Base-by-base conservation (phyloP, 179 eudicot species). In the Camellia oleifera region DNA sequence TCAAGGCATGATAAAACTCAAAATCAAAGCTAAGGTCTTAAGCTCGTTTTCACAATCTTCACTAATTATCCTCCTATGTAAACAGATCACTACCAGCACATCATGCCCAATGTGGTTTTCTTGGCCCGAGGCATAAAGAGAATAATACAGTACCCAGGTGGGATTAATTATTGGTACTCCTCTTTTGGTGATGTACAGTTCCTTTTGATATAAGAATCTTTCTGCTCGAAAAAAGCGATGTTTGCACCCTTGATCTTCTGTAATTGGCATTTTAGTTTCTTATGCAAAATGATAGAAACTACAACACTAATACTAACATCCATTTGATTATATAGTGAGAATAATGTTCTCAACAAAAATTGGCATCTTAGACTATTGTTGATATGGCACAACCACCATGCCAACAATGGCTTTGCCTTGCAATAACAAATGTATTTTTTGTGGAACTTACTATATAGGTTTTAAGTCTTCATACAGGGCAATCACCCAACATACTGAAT, bases 1-100 rank as follows among this genome's bases (percentile, higher is more conserved):
- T 72, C 26, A 60, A 71, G 74, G 13, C 53, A 71, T 18, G 20
- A 50, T 26, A 18, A 48, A 18, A 72, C 40, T 63, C 2, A 10
- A 5, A 26, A 72, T 72, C 8, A 4, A 13, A 50, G 58, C 45
- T 23, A 12, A 72, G 3, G 20, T 54, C 46, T 12, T 32, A 2
- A 12, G 73, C 5, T 26, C 12, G 45, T 72, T 5, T 52, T 12
- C 76, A 23, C 4, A 32, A 13, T 69, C 60, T 10, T 56, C 60
- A 10, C 60, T 26, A 71, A 71, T 71, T 48, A 71, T 71, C 60
- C 17, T 2, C 32, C 57, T 18, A 71, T 10, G 46, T 14, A 50
- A 71, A 50, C 40, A 71, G 60, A 71, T 18, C 15, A 23, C 75
- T 71, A 50, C 75, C 50, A 50, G 17, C 75, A 46, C 58, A 9